phyloP scores from a whole-genome alignment of 179 eudicot species.

The Drosera spatulata region DNA sequence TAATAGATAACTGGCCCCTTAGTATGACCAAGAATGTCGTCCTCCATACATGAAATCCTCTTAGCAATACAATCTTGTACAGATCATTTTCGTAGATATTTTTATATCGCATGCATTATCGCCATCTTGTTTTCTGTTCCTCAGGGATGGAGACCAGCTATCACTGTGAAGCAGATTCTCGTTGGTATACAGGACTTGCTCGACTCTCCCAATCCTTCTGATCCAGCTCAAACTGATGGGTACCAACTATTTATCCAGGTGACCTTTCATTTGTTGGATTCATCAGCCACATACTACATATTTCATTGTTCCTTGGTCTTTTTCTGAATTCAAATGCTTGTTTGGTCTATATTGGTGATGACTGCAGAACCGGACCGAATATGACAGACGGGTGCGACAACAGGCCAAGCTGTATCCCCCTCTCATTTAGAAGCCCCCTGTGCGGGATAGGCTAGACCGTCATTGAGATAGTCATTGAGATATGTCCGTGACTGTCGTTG shows the following conservation, averaged over 20 bases:
- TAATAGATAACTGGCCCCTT: neutral
- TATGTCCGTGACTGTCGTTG: neutral
- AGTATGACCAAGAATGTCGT: conserved; percentile 45
- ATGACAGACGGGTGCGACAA: conserved; percentile 21
- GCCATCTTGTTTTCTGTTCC: conserved; percentile 9
- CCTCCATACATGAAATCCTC: conserved; percentile 46
- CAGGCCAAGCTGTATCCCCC: conserved; percentile 37
- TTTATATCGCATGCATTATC: too few relatives aligned
- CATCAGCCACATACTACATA: neutral
- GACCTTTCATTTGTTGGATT: neutral
- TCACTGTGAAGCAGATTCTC: too few relatives aligned
- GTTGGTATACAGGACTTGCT: too few relatives aligned
- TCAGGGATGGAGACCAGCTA: conserved; percentile 6
- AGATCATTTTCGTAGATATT: conserved; percentile 4
- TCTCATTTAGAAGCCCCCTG: conserved; percentile 3
- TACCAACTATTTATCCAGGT: conserved; percentile 55
- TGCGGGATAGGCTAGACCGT: neutral
- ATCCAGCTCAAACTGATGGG: too few relatives aligned
- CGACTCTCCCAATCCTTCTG: too few relatives aligned
- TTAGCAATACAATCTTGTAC: conserved; percentile 52
- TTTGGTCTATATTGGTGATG: neutral
- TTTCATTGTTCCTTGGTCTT: neutral
- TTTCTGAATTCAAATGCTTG: neutral
- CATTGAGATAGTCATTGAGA: neutral
- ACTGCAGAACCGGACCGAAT: conserved; percentile 21